Evolutionary conservation across 169 alveolate genomes (phyloP).

Genomic region (Cystoisospora suis): DNA sequence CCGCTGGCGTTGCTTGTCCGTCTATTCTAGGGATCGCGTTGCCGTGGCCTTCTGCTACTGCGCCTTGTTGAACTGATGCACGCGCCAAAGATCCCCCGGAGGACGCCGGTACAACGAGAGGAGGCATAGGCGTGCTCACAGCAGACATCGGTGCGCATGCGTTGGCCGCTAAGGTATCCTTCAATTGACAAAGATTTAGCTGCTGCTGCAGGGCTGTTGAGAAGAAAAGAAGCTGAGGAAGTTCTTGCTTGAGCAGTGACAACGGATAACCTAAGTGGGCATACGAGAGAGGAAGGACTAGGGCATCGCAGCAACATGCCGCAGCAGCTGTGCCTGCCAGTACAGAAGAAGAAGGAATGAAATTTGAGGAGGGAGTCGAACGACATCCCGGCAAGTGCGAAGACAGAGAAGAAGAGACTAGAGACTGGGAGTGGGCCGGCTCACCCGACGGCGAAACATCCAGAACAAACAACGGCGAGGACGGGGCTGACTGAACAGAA

Average conservation of each 20-base stretch:
- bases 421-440: too few species aligned
- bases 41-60: too few species aligned
- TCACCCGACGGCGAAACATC: too few species aligned
- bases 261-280: neutral
- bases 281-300: neutral
- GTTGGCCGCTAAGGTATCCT: neutral
- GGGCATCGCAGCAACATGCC: slow-evolving; percentile 25
- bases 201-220: neutral
- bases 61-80: too few species aligned
- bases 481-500: too few species aligned
- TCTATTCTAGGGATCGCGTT: too few species aligned
- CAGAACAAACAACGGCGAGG: too few species aligned
- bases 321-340: slow-evolving; percentile 20
- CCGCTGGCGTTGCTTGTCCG: neutral
- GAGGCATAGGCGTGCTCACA: neutral
- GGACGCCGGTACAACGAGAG: too few species aligned
- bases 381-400: neutral
- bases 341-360: neutral
- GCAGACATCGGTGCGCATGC: neutral
- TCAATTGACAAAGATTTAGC: neutral
- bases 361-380: too few species aligned
- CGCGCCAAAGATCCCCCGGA: too few species aligned
- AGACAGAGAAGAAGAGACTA: neutral
- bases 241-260: neutral
- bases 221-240: slow-evolving; percentile 4